Conservation (phyloP, 2,329 filamentous ascomycete genomes). For the Scedosporium apiospermum region DNA sequence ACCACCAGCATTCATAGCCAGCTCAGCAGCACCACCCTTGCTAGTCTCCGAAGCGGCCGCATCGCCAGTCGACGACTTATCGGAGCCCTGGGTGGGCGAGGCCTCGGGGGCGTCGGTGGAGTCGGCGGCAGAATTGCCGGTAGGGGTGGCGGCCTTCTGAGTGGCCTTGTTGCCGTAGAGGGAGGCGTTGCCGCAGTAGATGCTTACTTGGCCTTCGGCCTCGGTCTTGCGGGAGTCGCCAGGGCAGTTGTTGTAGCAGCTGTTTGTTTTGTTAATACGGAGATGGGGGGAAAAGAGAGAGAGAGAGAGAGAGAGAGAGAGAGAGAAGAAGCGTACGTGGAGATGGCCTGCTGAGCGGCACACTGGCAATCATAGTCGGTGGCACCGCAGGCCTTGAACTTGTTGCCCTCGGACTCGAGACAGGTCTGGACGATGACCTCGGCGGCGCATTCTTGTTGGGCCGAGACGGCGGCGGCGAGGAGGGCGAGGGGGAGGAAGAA, state of each 20-base stretch:
- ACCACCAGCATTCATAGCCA: slow-evolving; percentile 22
- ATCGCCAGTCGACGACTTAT: slow-evolving; percentile 12
- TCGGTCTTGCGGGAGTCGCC: slow-evolving; percentile 28
- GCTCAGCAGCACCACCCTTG: slow-evolving; percentile 16
- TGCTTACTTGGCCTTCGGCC: slow-evolving; percentile 27
- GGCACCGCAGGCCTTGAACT: slow-evolving; percentile 26
- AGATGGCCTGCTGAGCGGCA: slow-evolving; percentile 30
- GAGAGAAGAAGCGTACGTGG: slow-evolving; percentile 29
- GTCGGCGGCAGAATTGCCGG: slow-evolving; percentile 13
- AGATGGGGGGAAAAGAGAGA: neutral
- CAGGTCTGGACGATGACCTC: slow-evolving; percentile 38
- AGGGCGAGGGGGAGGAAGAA: slow-evolving; percentile 31
- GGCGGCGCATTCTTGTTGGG: slow-evolving; percentile 27
- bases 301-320: neutral
- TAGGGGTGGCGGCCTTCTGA: slow-evolving; percentile 12
- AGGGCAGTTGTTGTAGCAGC: slow-evolving; percentile 50
- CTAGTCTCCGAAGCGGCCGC: slow-evolving; percentile 11
- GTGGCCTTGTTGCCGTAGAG: slow-evolving; percentile 28
- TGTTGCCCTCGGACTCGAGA: slow-evolving; percentile 27
- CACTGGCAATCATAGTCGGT: slow-evolving; percentile 40
- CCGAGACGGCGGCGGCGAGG: slow-evolving; percentile 19
- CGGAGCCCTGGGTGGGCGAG: slow-evolving; percentile 11
- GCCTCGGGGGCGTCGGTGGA: slow-evolving; percentile 11
- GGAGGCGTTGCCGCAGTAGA: slow-evolving; percentile 36
- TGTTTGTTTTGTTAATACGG: slow-evolving; percentile 12